These are phyloP conservation scores for Lunasporangiospora selenospora DNA, from an alignment of 192 early-diverging fungal genomes.

Conservation along the genomic window DNA sequence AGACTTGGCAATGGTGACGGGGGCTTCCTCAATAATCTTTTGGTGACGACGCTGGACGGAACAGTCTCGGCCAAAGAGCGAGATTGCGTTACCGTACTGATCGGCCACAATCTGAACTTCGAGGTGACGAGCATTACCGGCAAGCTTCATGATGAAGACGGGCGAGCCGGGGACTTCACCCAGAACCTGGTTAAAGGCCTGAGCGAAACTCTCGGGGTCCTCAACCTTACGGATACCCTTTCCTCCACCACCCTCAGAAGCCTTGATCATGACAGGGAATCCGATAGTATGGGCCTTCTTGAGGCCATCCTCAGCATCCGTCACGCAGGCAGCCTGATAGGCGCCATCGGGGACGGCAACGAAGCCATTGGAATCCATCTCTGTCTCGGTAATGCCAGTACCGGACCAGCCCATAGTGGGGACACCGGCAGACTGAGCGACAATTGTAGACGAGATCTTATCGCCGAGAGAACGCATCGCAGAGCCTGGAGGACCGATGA, in stretches of 20 bases:
- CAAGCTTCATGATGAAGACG: constrained; percentile 98
- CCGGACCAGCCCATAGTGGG: constrained; percentile 98
- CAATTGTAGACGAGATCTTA: constrained; percentile 99
- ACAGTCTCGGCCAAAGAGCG: constrained; percentile 98
- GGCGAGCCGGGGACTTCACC: constrained; percentile 97
- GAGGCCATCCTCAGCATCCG: constrained; percentile 86
- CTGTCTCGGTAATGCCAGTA: constrained; percentile 79
- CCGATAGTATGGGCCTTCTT: constrained; percentile 88
- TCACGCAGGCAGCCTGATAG: constrained; percentile 85
- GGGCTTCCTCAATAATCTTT: constrained; percentile 99
- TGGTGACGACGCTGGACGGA: constrained; percentile 98
- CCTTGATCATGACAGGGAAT: constrained; percentile 99
- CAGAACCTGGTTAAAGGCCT: constrained; percentile 86
- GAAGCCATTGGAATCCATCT: constrained; percentile 70
- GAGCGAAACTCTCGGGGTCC: constrained; percentile 71
- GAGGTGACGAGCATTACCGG: constrained; percentile 93
- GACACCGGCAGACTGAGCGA: constrained; percentile 96
- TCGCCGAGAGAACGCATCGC: constrained; percentile 99
- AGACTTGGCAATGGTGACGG: constrained; percentile 83
- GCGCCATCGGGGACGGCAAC: constrained; percentile 83
- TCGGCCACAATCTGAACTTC: constrained; percentile 98
- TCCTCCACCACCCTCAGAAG: constrained; percentile 98
- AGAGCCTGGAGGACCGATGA: constrained; percentile 95
- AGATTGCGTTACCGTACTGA: constrained; percentile 97
- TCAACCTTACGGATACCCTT: constrained; percentile 98